A percentile compares a stretch with the other conserved stretches of the same genome.
These are phyloP conservation scores for Canna indica DNA, from an alignment of 176 grass and related monocot species.

Conservation along the genomic window DNA sequence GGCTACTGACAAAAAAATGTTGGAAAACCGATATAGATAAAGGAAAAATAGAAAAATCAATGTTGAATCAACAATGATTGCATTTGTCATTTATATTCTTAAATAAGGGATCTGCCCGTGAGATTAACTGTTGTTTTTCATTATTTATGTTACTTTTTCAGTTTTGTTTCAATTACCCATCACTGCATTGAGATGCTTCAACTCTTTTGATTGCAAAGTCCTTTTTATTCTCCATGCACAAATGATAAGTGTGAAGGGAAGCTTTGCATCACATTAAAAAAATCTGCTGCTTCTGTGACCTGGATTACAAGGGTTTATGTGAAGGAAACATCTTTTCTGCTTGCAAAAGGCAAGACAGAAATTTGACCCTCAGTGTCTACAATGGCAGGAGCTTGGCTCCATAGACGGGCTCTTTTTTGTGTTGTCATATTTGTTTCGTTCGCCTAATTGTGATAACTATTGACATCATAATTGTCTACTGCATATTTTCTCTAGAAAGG, in stretches of 20 bases:
- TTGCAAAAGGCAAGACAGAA: background rate
- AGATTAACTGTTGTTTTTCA: too few species aligned
- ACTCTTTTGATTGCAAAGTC: too few species aligned
- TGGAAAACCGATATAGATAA: too few species aligned
- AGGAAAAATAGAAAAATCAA: too few species aligned
- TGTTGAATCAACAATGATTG: too few species aligned
- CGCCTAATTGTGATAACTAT: background rate
- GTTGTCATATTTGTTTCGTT: background rate
- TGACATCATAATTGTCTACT: background rate
- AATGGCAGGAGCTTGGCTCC: background rate
- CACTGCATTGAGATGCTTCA: too few species aligned
- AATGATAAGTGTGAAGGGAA: background rate
- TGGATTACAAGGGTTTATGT: background rate
- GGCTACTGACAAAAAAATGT: too few species aligned
- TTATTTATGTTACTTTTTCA: too few species aligned
- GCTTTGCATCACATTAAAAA: background rate
- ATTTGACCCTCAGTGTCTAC: background rate
- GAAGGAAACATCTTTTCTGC: background rate
- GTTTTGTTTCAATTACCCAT: too few species aligned
- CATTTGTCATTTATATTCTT: too few species aligned
- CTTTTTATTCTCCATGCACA: too few species aligned
- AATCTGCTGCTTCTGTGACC: background rate
- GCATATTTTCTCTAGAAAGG: background rate
- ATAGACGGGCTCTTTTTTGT: background rate
- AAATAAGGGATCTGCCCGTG: too few species aligned